Conservation (phyloP, 257 asterid species). For the Solanum clarkiae region DNA sequence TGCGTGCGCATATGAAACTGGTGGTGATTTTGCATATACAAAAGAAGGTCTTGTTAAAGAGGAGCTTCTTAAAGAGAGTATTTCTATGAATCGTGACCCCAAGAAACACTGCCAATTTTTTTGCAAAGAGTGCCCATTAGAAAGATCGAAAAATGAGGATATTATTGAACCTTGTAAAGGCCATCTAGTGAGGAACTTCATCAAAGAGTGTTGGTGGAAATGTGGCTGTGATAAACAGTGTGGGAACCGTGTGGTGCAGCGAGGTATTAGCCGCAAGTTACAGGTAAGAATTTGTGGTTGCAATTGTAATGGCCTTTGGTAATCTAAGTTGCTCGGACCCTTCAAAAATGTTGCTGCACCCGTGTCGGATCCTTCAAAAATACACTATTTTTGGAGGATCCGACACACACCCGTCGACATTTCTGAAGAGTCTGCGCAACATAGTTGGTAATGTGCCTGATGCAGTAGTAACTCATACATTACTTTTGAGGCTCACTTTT, state of each 20-base stretch:
- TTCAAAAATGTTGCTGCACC: too few relatives aligned
- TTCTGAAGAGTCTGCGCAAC: too few relatives aligned
- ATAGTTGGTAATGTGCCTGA: background rate
- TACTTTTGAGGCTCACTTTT: background rate
- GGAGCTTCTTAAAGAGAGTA: conserved; percentile 53
- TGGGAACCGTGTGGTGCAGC: conserved; percentile 94
- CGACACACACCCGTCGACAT: too few relatives aligned
- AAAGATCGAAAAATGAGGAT: conserved; percentile 54
- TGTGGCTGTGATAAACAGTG: conserved; percentile 80
- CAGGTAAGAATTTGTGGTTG: conserved; percentile 40
- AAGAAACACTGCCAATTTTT: conserved; percentile 48
- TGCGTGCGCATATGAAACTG: conserved; percentile 67
- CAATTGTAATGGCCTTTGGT: background rate
- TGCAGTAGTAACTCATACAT: background rate
- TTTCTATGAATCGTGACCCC: conserved; percentile 74
- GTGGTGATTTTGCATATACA: conserved; percentile 84
- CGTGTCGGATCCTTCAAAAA: too few relatives aligned
- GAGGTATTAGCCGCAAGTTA: conserved; percentile 66
- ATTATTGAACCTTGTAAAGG: conserved; percentile 76
- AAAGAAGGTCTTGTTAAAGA: conserved; percentile 71
- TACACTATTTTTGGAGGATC: too few relatives aligned
- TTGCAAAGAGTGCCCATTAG: conserved; percentile 83
- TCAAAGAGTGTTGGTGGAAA: conserved; percentile 92
- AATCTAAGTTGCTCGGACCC: too few relatives aligned
- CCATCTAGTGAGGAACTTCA: conserved; percentile 69